Evolutionary conservation across 2,329 filamentous ascomycete species (phyloP).

Genomic region (Cordyceps farinosa): DNA sequence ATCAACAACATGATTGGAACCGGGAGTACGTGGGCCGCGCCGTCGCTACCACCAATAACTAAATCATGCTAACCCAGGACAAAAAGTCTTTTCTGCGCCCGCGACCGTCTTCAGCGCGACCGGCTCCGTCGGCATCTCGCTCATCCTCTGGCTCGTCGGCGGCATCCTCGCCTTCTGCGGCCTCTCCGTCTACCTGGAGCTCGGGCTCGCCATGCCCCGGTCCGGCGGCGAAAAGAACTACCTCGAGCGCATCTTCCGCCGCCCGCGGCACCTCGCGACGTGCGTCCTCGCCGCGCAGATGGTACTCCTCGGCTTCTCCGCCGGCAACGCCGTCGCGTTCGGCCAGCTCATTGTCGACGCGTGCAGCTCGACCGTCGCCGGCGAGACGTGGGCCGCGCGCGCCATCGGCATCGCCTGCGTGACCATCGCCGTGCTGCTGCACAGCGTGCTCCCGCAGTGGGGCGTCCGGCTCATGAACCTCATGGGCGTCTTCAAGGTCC

Average conservation of each 20-base stretch:
- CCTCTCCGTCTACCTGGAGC: constrained; percentile 60
- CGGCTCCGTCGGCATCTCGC: constrained; percentile 42
- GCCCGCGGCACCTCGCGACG: constrained; percentile 56
- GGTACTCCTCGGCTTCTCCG: constrained; percentile 59
- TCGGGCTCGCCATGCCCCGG: constrained; percentile 58
- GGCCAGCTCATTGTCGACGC: constrained; percentile 56
- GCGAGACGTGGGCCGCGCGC: constrained; percentile 54
- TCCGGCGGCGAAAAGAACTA: constrained; percentile 66
- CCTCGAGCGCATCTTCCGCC: constrained; percentile 59
- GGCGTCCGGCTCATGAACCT: constrained; percentile 58
- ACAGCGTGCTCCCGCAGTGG: constrained; percentile 52
- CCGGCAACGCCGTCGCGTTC: constrained; percentile 56
- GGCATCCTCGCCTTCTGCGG: constrained; percentile 56
- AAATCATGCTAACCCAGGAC: background rate
- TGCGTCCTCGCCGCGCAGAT: constrained; percentile 59
- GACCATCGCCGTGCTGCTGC: constrained; percentile 52
- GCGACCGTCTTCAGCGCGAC: constrained; percentile 50
- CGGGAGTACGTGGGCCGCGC: constrained; percentile 41
- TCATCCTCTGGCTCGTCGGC: constrained; percentile 35
- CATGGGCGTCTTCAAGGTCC: constrained; percentile 58
- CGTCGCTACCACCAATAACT: background rate
- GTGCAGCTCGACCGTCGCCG: constrained; percentile 40
- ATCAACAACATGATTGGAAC: constrained; percentile 59
- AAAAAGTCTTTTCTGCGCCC: constrained; percentile 51
- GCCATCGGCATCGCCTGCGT: constrained; percentile 53